Base-by-base conservation (phyloP, 768 basidiomycete genomes). In the Boletus rex-veris region DNA sequence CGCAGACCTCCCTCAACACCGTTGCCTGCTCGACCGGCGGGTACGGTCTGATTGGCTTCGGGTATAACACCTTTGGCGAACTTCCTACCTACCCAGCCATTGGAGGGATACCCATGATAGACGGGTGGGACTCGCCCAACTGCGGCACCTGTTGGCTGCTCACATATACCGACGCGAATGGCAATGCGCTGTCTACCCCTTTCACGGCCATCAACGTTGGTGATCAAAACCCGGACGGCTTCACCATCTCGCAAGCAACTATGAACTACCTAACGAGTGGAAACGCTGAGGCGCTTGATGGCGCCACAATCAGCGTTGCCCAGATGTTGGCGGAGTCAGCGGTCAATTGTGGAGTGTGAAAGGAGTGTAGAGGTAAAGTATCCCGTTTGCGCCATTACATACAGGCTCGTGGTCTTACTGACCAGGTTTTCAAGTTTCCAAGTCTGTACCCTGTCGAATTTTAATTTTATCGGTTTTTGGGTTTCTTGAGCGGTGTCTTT, bases 141-240 rank as follows among this genome's bases (percentile, higher is more conserved):
- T 87, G 85, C 59, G 83, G 83, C 3, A 75, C 77, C 19, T 86
- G 85, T 68, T 87, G 82, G 81, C 50, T 73, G 54, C 65, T 86
- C 58, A 76, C 79, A 5, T 85, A 76, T 66, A 72, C 73, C 38
- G 9, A 54, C 49, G 24, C 55, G 4, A 44, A 57, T 7, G 72
- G 72, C 8, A 58, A 52, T 1, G 62, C 60, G 19, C 73, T 54
- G 48, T 77, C 65, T 49, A 72, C 83, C 65, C 75, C 74, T 40
- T 64, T 85, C 14, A 66, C 79, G 2, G 84, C 78, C 3, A 70
- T 88, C 30, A 83, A 87, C 59, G 68, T 75, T 42, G 72, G 80
- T 5, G 61, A 59, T 16, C 33, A 15, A 4, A 8, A 4, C n/a
- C 8, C 14, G 19, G 58, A 62, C 0, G 72, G 71, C 3, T 81